These are phyloP conservation scores for Punctularia strigosozonata DNA, from an alignment of 768 basidiomycete species.

Conservation along the genomic window DNA sequence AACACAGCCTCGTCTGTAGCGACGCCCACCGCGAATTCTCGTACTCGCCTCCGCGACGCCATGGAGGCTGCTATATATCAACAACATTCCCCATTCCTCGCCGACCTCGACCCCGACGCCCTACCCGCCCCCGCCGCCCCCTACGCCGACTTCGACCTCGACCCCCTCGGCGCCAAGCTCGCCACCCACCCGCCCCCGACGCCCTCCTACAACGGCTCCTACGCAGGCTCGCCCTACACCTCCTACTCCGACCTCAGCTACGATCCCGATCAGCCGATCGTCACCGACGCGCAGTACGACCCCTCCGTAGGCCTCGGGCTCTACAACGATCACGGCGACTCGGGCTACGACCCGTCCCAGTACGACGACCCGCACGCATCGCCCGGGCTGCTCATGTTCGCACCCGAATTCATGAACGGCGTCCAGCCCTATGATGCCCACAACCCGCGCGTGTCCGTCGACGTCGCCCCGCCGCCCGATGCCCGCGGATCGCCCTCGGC, in stretches of 20 bases:
- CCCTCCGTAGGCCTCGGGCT: conserved; percentile 45
- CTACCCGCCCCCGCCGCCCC: too few relatives aligned
- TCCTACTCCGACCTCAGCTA: conserved; percentile 54
- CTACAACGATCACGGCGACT: conserved; percentile 15
- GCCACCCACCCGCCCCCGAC: conserved; percentile 32
- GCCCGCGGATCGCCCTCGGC: conserved; percentile 4
- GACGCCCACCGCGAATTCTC: too few relatives aligned
- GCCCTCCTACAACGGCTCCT: conserved; percentile 52
- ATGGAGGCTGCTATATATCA: too few relatives aligned
- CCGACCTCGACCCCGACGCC: too few relatives aligned
- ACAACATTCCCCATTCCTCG: too few relatives aligned
- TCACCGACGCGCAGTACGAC: conserved; percentile 33
- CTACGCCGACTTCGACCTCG: conserved; percentile 30
- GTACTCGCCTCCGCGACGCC: too few relatives aligned
- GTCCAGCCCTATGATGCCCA: conserved; percentile 18
- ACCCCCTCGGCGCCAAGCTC: conserved; percentile 18
- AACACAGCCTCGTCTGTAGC: too few relatives aligned
- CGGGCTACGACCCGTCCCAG: conserved; percentile 62
- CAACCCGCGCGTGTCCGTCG: conserved; percentile 28
- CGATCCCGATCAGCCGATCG: conserved; percentile 29
- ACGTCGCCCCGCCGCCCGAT: conserved; percentile 20
- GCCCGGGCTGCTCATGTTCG: conserved; percentile 44
- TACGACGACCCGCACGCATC: conserved; percentile 47
- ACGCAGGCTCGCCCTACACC: conserved; percentile 63
- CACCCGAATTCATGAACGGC: conserved; percentile 33